phyloP scores from a whole-genome alignment of 2,329 filamentous ascomycete genomes.

The Nannizziopsis arthrosporioides region DNA sequence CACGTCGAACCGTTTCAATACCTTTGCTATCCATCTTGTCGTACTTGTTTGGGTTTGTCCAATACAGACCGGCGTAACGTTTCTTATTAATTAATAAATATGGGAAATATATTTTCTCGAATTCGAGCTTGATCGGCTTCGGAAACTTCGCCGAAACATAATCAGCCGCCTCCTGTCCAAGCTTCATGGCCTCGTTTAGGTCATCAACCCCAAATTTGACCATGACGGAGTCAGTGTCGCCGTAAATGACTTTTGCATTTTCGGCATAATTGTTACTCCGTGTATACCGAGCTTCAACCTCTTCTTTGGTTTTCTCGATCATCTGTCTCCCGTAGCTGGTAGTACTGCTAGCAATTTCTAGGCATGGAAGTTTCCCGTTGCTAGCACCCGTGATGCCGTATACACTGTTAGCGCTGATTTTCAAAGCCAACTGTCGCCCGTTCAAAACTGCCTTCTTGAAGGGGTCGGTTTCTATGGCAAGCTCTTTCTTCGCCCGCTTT shows the following conservation, averaged over 20 bases:
- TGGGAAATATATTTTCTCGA: conserved; percentile 97
- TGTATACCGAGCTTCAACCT: conserved; percentile 80
- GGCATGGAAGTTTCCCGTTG: conserved; percentile 85
- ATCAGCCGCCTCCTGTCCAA: conserved; percentile 83
- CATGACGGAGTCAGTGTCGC: conserved; percentile 99
- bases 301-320: conserved; percentile 97
- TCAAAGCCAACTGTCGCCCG: conserved; percentile 89
- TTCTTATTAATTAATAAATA: conserved; percentile 99
- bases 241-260: conserved; percentile 94
- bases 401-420: conserved; percentile 93
- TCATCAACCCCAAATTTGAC: conserved; percentile 93
- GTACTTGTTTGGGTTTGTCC: conserved; percentile 86
- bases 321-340: conserved; percentile 96
- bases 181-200: conserved; percentile 76
- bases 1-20: conserved; percentile 93
- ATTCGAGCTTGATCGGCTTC: conserved; percentile 96
- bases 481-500: conserved; percentile 86
- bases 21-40: conserved; percentile 99
- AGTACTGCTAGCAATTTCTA: conserved; percentile 90
- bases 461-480: conserved; percentile 77
- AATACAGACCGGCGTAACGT: conserved; percentile 93
- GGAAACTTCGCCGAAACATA: conserved; percentile 86
- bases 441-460: conserved; percentile 98
- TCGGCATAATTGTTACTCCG: conserved; percentile 91
- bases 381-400: conserved; percentile 96